These are phyloP conservation scores for Termitomyces bulborhizus DNA, from an alignment of 768 basidiomycete genomes.

Conservation along the genomic window DNA sequence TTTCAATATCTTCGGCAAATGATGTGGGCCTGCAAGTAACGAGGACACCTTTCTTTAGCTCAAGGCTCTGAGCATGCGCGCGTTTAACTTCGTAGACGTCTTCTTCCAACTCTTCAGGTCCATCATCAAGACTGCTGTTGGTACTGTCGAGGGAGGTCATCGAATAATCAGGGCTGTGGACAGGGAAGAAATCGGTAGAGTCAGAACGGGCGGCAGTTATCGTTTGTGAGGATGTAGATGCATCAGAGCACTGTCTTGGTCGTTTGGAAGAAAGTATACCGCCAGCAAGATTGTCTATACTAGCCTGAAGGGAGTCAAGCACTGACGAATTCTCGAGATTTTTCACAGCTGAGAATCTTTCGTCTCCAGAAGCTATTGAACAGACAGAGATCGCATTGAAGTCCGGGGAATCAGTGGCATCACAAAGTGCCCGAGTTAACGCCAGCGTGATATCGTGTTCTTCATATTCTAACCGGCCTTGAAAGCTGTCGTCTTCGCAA, in stretches of 20 bases:
- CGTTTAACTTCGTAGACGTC: constrained; percentile 38
- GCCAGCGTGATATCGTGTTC: constrained; percentile 23
- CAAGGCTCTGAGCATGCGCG: constrained; percentile 43
- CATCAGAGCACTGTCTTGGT: constrained; percentile 24
- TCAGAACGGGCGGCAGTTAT: constrained; percentile 20
- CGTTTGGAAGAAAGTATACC: constrained; percentile 11
- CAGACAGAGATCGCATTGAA: neutral
- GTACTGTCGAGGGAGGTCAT: constrained; percentile 15
- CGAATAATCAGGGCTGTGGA: constrained; percentile 14
- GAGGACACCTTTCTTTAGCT: constrained; percentile 41
- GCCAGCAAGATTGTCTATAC: constrained; percentile 17
- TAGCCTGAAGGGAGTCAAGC: constrained; percentile 17
- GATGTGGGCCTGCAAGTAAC: constrained; percentile 25
- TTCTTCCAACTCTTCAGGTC: constrained; percentile 17
- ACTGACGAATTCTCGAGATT: constrained; percentile 13
- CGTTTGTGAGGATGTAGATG: constrained; percentile 23
- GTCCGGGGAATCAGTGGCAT: neutral
- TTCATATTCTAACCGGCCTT: constrained; percentile 19
- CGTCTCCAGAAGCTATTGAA: neutral
- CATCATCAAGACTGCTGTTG: constrained; percentile 18
- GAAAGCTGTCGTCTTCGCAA: constrained; percentile 12
- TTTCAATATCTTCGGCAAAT: neutral
- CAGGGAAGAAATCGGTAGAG: constrained; percentile 14
- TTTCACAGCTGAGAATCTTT: neutral
- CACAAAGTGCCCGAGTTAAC: constrained; percentile 14